phyloP scores from a whole-genome alignment of 2,329 filamentous ascomycete genomes.

The Emmonsiellopsis sp. region DNA sequence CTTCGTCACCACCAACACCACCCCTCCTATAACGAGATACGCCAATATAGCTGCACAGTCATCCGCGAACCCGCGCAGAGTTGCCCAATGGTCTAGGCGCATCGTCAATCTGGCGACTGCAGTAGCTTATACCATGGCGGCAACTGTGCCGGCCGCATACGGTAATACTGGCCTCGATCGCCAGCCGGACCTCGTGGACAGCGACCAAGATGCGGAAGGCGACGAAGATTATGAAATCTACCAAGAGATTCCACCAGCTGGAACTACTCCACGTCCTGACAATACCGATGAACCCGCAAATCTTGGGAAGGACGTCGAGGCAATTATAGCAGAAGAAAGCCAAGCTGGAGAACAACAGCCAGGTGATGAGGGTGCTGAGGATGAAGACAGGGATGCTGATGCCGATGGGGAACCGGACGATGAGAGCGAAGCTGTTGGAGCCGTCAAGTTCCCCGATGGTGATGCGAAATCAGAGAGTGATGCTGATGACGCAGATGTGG shows the following conservation, averaged over 20 bases:
- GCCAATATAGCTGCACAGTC: not conserved
- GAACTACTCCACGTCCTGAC: conserved; percentile 18
- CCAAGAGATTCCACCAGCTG: conserved; percentile 18
- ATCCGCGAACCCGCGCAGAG: not conserved
- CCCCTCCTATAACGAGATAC: not conserved
- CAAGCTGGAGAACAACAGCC: conserved; percentile 22
- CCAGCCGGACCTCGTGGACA: conserved; percentile 27
- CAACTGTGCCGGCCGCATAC: conserved; percentile 30
- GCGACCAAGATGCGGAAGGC: conserved; percentile 37
- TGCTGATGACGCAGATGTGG: conserved; percentile 32
- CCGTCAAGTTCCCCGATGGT: conserved; percentile 27
- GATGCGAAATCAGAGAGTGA: conserved; percentile 28
- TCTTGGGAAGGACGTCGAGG: conserved; percentile 23
- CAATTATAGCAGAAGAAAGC: conserved; percentile 17
- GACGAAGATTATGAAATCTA: conserved; percentile 36
- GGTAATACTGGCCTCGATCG: conserved; percentile 26
- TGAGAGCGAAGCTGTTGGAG: conserved; percentile 31
- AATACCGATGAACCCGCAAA: not conserved
- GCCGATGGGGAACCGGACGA: conserved; percentile 34
- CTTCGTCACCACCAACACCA: not conserved
- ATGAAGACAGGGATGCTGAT: conserved; percentile 15
- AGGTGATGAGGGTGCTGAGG: conserved; percentile 8
- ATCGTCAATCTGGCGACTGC: conserved; percentile 29
- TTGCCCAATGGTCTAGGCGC: conserved; percentile 11
- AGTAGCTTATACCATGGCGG: conserved; percentile 32